Evolutionary conservation across 306 rosid genomes (phyloP).

Genomic region (Abrus precatorius): DNA sequence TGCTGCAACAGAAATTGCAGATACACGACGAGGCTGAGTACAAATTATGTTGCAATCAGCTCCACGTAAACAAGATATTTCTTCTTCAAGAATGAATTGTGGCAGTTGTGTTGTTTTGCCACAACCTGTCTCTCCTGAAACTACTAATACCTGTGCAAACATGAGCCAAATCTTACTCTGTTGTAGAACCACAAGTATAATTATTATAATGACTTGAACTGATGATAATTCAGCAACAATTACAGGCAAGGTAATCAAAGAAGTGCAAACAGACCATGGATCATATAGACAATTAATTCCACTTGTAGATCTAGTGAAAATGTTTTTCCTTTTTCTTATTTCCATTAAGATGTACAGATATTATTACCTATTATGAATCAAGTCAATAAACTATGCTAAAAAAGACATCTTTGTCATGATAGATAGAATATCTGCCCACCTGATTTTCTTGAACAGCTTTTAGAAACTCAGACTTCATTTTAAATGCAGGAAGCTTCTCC

Average conservation of each 20-base stretch:
- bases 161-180: slow-evolving; percentile 47
- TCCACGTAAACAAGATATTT: slow-evolving; percentile 75
- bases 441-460: slow-evolving; percentile 84
- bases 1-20: slow-evolving; percentile 97
- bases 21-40: slow-evolving; percentile 98
- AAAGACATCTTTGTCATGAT: background rate
- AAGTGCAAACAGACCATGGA: slow-evolving; percentile 36
- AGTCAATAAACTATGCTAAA: slow-evolving; percentile 9
- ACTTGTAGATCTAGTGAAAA: slow-evolving; percentile 24
- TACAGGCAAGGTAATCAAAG: slow-evolving; percentile 17
- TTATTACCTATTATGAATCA: slow-evolving; percentile 23
- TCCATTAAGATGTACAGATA: slow-evolving; percentile 31
- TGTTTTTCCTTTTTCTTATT: slow-evolving; percentile 23
- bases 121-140: slow-evolving; percentile 99
- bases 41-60: slow-evolving; percentile 86
- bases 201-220: slow-evolving; percentile 13
- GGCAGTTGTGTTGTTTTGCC: slow-evolving; percentile 98
- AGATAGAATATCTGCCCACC: slow-evolving; percentile 59
- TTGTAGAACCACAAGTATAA: slow-evolving; percentile 23
- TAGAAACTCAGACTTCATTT: slow-evolving; percentile 81
- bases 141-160: slow-evolving; percentile 81
- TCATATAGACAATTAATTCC: slow-evolving; percentile 36
- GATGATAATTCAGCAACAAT: slow-evolving; percentile 20
- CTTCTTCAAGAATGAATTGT: slow-evolving; percentile 91
- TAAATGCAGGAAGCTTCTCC: slow-evolving; percentile 90